These are phyloP conservation scores for Trametes pubescens DNA, from an alignment of 1,284 basidiomycete genomes.

Conservation along the genomic window DNA sequence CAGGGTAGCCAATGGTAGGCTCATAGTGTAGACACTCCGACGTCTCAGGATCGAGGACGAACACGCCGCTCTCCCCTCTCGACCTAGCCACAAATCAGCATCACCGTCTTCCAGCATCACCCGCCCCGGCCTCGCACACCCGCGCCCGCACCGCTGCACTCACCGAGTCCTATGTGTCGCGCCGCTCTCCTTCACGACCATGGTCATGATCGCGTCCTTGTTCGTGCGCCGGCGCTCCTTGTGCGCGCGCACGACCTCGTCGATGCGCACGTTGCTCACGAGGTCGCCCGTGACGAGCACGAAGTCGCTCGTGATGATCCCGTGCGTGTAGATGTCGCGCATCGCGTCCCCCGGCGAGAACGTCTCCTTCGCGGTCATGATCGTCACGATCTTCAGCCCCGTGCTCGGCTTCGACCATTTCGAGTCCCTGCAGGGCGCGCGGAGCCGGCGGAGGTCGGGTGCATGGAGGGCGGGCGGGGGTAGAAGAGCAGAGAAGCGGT, in stretches of 20 bases:
- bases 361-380: slow-evolving; percentile 88
- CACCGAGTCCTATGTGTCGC: slow-evolving; percentile 77
- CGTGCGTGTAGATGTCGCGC: slow-evolving; percentile 94
- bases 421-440: slow-evolving; percentile 60
- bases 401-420: slow-evolving; percentile 82
- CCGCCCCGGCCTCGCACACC: background rate
- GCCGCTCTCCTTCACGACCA: slow-evolving; percentile 87
- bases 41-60: slow-evolving; percentile 77
- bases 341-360: slow-evolving; percentile 95
- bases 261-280: slow-evolving; percentile 92
- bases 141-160: slow-evolving; percentile 33
- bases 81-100: slow-evolving; percentile 53
- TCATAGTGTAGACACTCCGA: slow-evolving; percentile 85
- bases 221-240: slow-evolving; percentile 88
- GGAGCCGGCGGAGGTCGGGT: slow-evolving; percentile 14
- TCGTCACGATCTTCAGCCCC: slow-evolving; percentile 87
- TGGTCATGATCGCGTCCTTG: slow-evolving; percentile 96
- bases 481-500: slow-evolving; percentile 7
- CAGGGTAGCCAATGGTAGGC: slow-evolving; percentile 70
- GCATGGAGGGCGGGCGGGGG: slow-evolving; percentile 18
- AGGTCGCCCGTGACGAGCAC: slow-evolving; percentile 94
- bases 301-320: slow-evolving; percentile 93
- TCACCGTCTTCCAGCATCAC: slow-evolving; percentile 7
- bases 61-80: slow-evolving; percentile 73
- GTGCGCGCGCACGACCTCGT: slow-evolving; percentile 88